These are phyloP conservation scores for Emmonsiellopsis sp. DNA, from an alignment of 2,329 filamentous ascomycete genomes.

Conservation along the genomic window DNA sequence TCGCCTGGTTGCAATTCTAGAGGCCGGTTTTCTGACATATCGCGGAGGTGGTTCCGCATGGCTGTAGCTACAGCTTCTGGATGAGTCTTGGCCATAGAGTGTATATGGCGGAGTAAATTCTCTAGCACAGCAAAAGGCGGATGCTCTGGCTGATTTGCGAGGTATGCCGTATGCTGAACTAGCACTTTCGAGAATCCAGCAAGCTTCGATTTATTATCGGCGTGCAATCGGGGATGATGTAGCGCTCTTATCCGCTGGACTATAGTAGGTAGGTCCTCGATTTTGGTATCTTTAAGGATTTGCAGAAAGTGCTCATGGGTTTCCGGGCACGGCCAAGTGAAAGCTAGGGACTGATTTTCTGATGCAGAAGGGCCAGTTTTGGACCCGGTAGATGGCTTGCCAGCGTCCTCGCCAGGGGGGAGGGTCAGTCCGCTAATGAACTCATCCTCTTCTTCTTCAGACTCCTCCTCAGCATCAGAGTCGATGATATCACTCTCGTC, in stretches of 20 bases:
- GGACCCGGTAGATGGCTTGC: not conserved
- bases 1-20: slow-evolving; percentile 57
- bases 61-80: slow-evolving; percentile 66
- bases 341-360: slow-evolving; percentile 54
- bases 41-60: slow-evolving; percentile 63
- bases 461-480: slow-evolving; percentile 44
- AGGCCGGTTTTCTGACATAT: slow-evolving; percentile 42
- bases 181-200: slow-evolving; percentile 42
- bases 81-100: slow-evolving; percentile 83
- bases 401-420: slow-evolving; percentile 29
- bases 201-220: slow-evolving; percentile 77
- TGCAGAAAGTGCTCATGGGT: slow-evolving; percentile 63
- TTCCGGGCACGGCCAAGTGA: slow-evolving; percentile 76
- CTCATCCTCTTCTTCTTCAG: slow-evolving; percentile 55
- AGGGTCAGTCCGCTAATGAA: slow-evolving; percentile 59
- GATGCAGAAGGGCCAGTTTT: slow-evolving; percentile 31
- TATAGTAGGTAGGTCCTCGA: slow-evolving; percentile 62
- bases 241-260: slow-evolving; percentile 83
- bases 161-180: slow-evolving; percentile 48
- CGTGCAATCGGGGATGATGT: slow-evolving; percentile 80
- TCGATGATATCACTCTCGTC: slow-evolving; percentile 25
- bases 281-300: slow-evolving; percentile 51
- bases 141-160: slow-evolving; percentile 40
- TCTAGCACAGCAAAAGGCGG: slow-evolving; percentile 64
- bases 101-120: slow-evolving; percentile 74